Conservation (phyloP, 1,284 basidiomycete genomes). For the Ustilago sp. region DNA sequence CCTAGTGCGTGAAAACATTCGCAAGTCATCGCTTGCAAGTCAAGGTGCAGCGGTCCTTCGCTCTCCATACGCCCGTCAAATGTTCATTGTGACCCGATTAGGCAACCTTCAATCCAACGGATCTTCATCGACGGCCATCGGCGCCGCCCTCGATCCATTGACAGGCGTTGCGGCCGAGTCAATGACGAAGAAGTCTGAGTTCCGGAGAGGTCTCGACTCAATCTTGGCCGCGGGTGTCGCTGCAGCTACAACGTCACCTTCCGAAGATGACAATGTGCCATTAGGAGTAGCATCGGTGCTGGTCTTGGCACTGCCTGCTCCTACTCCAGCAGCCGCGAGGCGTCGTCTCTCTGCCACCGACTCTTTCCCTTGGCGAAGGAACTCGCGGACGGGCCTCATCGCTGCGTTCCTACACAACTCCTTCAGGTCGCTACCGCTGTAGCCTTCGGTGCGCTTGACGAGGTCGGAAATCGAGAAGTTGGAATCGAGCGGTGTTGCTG, state of each 20-base stretch:
- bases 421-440: conserved; percentile 90
- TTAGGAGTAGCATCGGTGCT: conserved; percentile 34
- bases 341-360: conserved; percentile 44
- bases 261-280: conserved; percentile 35
- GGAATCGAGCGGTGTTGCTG: conserved; percentile 73
- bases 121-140: conserved; percentile 54
- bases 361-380: conserved; percentile 59
- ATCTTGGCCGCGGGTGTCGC: conserved; percentile 42
- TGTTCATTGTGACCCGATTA: not conserved
- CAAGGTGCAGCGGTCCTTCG: not conserved
- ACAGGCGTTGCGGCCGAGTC: conserved; percentile 56
- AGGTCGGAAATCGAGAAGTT: conserved; percentile 78
- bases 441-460: conserved; percentile 80
- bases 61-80: not conserved
- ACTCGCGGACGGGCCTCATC: conserved; percentile 69
- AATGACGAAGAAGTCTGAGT: conserved; percentile 64
- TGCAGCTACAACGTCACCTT: conserved; percentile 22
- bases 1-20: not conserved
- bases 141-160: conserved; percentile 34
- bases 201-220: conserved; percentile 59
- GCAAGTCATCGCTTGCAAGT: not conserved
- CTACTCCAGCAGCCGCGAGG: conserved; percentile 28
- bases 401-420: conserved; percentile 86
- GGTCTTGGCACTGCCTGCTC: conserved; percentile 20
- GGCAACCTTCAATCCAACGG: conserved; percentile 44